Evolutionary conservation across 208 protist genomes (phyloP).

Genomic region (Leptomonas seymouri): DNA sequence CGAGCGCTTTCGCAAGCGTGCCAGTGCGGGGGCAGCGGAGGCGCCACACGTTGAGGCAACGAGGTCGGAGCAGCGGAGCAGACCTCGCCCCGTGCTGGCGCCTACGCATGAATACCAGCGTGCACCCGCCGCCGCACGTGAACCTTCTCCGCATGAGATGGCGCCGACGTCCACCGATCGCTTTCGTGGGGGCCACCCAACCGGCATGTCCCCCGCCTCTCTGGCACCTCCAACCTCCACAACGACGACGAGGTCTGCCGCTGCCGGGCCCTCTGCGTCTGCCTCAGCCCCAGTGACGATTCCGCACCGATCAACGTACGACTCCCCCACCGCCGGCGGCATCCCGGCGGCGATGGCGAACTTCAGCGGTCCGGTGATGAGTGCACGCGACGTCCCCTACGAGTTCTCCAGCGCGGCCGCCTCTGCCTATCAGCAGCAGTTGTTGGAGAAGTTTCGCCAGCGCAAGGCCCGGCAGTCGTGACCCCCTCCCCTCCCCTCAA

Average conservation of each 20-base stretch:
- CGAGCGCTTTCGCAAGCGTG: conserved; percentile 44
- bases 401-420: conserved; percentile 81
- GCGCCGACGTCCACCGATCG: not conserved
- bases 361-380: conserved; percentile 28
- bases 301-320: conserved; percentile 9
- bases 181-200: not conserved
- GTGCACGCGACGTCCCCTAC: conserved; percentile 46
- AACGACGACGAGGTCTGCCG: not conserved
- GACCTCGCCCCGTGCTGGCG: not conserved
- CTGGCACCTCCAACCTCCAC: conserved; percentile 1
- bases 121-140: not conserved
- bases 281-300: conserved; percentile 1
- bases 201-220: not conserved
- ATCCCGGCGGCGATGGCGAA: conserved; percentile 17
- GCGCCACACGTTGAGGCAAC: not conserved
- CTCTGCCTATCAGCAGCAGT: conserved; percentile 79
- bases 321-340: conserved; percentile 17
- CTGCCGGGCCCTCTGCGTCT: not conserved
- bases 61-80: not conserved
- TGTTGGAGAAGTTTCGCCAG: conserved; percentile 77
- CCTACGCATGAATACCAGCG: not conserved
- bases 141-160: not conserved
- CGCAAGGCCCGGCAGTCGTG: conserved; percentile 27
- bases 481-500: too few relatives aligned
- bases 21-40: conserved; percentile 18